phyloP scores from a whole-genome alignment of 495 filamentous ascomycete species.

The Trichoderma virens region DNA sequence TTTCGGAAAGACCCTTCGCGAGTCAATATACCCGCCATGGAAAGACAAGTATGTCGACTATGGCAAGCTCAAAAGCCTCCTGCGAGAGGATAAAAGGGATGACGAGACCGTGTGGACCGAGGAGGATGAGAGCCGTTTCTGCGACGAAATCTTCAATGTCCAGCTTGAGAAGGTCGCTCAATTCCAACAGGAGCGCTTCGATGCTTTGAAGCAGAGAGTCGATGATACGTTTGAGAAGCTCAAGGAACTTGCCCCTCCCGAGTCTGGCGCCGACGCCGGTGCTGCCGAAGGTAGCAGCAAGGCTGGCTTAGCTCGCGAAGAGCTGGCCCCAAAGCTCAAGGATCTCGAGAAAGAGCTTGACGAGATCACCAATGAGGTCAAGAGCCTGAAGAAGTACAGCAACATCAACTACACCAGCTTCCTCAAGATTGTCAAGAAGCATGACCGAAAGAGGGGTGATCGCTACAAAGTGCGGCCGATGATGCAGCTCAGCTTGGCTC shows the following conservation, averaged over 20 bases:
- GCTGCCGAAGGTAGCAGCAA: slow-evolving; percentile 12
- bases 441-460: slow-evolving; percentile 79
- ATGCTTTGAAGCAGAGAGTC: slow-evolving; percentile 61
- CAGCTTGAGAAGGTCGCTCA: slow-evolving; percentile 92
- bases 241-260: slow-evolving; percentile 40
- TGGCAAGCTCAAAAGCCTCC: slow-evolving; percentile 75
- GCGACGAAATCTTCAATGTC: slow-evolving; percentile 87
- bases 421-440: slow-evolving; percentile 96
- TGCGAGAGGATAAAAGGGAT: slow-evolving; percentile 64
- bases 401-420: slow-evolving; percentile 96
- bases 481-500: slow-evolving; percentile 78
- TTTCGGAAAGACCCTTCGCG: slow-evolving; percentile 80
- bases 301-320: slow-evolving; percentile 26
- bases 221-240: slow-evolving; percentile 54
- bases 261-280: slow-evolving; percentile 19
- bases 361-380: slow-evolving; percentile 78
- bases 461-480: slow-evolving; percentile 81
- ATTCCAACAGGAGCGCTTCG: slow-evolving; percentile 73
- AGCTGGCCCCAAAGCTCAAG: slow-evolving; percentile 50
- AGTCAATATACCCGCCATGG: slow-evolving; percentile 82
- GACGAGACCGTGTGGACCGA: slow-evolving; percentile 74
- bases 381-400: slow-evolving; percentile 88
- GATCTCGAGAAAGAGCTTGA: slow-evolving; percentile 75
- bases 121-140: slow-evolving; percentile 87
- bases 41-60: slow-evolving; percentile 92